These are phyloP conservation scores for Hymenoscyphus fraxineus DNA, from an alignment of 2,329 filamentous ascomycete species.

Conservation along the genomic window DNA sequence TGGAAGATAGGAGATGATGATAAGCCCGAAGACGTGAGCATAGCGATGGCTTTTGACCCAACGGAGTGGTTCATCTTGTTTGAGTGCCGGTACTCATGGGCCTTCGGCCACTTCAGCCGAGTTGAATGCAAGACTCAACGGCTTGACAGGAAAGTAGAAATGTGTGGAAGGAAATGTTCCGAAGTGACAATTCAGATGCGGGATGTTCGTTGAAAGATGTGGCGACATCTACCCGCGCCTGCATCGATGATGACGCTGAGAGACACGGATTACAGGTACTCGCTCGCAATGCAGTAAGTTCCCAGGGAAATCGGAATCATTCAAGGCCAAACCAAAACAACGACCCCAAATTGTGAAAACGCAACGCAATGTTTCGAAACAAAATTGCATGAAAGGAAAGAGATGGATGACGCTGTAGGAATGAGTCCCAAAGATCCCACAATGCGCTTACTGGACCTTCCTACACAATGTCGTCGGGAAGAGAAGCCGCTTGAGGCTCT, in stretches of 20 bases:
- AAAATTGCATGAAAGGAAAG: background rate
- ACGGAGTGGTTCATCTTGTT: slow-evolving; percentile 3
- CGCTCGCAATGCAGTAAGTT: background rate
- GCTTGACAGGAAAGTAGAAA: slow-evolving; percentile 8
- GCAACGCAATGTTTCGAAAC: background rate
- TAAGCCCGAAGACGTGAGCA: background rate
- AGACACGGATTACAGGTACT: background rate
- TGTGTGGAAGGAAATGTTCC: slow-evolving; percentile 1
- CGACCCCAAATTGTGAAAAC: background rate
- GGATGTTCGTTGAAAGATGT: slow-evolving; percentile 3
- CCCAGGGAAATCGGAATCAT: background rate
- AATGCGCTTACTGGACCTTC: background rate
- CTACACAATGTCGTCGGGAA: background rate
- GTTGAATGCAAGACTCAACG: slow-evolving; percentile 4
- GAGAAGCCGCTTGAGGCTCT: slow-evolving; percentile 7
- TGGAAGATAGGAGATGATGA: background rate
- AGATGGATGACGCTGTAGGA: background rate
- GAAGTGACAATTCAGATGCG: slow-evolving; percentile 1
- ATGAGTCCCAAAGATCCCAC: background rate
- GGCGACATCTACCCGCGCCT: background rate
- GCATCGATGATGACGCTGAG: slow-evolving; percentile 4
- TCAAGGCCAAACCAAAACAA: background rate
- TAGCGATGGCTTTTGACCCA: background rate
- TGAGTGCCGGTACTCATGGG: background rate
- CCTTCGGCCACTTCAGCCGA: background rate